phyloP scores from a whole-genome alignment of 1,139 yeast species.

The Geotrichum carabidarum region DNA sequence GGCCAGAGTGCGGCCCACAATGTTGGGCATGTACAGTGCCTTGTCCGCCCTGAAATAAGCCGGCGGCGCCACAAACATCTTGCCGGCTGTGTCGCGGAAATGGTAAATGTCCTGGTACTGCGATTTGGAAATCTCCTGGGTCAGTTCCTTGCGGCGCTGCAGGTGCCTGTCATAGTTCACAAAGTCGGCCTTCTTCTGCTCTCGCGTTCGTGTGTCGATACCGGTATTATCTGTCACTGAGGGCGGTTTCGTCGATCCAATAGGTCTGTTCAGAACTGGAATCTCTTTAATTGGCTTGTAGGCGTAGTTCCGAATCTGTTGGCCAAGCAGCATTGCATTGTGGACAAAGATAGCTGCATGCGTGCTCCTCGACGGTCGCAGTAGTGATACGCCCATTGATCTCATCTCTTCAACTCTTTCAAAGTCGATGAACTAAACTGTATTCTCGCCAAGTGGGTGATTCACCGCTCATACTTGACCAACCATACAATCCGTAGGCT shows the following conservation, averaged over 20 bases:
- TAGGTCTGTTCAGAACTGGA: conserved; percentile 41
- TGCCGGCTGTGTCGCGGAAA: conserved; percentile 75
- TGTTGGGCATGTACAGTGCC: conserved; percentile 80
- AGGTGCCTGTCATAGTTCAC: conserved; percentile 44
- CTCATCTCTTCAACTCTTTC: neutral
- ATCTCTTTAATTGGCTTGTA: conserved; percentile 28
- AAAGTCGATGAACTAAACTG: too few species aligned
- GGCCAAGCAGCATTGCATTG: neutral
- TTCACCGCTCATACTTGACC: too few species aligned
- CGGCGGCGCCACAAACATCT: conserved; percentile 74
- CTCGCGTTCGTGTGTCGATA: conserved; percentile 36
- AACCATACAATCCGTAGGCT: too few species aligned
- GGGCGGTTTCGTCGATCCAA: conserved; percentile 45
- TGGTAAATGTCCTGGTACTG: conserved; percentile 80
- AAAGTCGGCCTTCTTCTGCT: conserved; percentile 43
- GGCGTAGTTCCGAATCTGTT: conserved; percentile 8
- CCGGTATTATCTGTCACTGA: conserved; percentile 37
- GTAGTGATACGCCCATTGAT: neutral
- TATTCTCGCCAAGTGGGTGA: too few species aligned
- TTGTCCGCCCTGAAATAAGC: conserved; percentile 71
- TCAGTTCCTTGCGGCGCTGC: conserved; percentile 32
- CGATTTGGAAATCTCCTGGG: conserved; percentile 72
- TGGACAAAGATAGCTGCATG: neutral
- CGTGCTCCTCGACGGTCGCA: neutral
- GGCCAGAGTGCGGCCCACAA: conserved; percentile 53